phyloP scores from a whole-genome alignment of 176 grass and related monocot species.

The Eragrostis nindensis region DNA sequence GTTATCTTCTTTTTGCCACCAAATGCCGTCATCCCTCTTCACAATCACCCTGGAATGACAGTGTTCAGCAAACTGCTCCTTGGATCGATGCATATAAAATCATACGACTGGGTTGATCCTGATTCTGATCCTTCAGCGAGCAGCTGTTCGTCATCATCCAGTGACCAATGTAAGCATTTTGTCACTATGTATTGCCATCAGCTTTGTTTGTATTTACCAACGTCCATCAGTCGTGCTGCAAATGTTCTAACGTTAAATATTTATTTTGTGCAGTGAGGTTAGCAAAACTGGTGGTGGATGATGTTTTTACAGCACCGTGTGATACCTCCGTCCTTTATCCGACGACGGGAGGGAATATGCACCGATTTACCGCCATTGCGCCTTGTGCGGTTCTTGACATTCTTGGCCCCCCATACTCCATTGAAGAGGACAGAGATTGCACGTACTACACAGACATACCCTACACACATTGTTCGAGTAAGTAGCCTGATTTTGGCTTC shows the following conservation, averaged over 20 bases:
- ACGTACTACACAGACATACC: conserved; percentile 69
- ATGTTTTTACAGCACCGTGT: conserved; percentile 68
- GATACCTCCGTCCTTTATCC: conserved; percentile 81
- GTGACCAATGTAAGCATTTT: conserved; percentile 25
- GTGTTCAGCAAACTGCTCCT: conserved; percentile 90
- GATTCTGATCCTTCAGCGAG: neutral
- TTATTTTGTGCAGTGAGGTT: conserved; percentile 52
- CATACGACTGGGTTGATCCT: conserved; percentile 78
- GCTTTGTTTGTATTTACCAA: neutral
- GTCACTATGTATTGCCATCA: neutral
- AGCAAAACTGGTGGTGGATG: conserved; percentile 68
- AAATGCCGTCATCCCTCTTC: conserved; percentile 75
- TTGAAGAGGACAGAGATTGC: conserved; percentile 76
- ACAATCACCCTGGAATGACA: conserved; percentile 96
- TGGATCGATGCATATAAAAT: conserved; percentile 80
- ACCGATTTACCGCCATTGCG: conserved; percentile 61
- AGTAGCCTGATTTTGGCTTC: conserved; percentile 27
- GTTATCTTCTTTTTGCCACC: conserved; percentile 80
- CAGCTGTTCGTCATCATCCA: neutral
- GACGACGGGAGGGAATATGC: conserved; percentile 82
- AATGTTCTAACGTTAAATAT: neutral
- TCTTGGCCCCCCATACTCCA: conserved; percentile 79
- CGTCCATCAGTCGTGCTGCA: neutral
- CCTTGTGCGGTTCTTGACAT: conserved; percentile 76
- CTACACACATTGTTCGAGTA: conserved; percentile 47